A percentile compares a stretch with the other conserved stretches of the same genome.
These are phyloP conservation scores for Ustilago xerochloae DNA, from an alignment of 1,284 basidiomycete species.

Conservation along the genomic window DNA sequence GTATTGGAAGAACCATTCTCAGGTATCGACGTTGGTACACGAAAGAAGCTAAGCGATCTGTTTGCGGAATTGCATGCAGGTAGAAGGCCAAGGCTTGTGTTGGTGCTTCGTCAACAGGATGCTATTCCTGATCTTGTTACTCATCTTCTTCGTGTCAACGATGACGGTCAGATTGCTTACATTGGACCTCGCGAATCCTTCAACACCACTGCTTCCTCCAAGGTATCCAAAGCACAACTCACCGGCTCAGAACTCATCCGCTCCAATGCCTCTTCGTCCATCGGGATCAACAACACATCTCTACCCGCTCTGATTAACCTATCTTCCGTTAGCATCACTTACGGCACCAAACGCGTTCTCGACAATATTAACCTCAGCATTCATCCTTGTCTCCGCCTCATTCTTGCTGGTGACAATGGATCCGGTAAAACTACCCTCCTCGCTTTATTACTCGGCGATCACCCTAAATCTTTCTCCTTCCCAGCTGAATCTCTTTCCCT, in stretches of 20 bases:
- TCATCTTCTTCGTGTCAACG: conserved; percentile 76
- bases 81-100: conserved; percentile 73
- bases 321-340: conserved; percentile 78
- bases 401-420: conserved; percentile 69
- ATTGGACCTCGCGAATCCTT: conserved; percentile 63
- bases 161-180: conserved; percentile 71
- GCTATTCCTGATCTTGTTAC: conserved; percentile 84
- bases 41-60: conserved; percentile 30
- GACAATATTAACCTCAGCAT: conserved; percentile 51
- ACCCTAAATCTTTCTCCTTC: conserved; percentile 86
- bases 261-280: conserved; percentile 3
- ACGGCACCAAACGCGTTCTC: conserved; percentile 75
- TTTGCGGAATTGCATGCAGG: conserved; percentile 75
- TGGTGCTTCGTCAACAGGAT: conserved; percentile 84
- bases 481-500: conserved; percentile 57
- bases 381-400: conserved; percentile 38
- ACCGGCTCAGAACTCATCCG: conserved; percentile 23
- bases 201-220: neutral
- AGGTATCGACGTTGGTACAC: conserved; percentile 42
- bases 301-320: conserved; percentile 74
- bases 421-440: conserved; percentile 95
- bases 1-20: conserved; percentile 57
- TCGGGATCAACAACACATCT: conserved; percentile 27
- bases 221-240: neutral
- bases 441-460: conserved; percentile 90